Conservation (phyloP, 768 basidiomycete species). For the Kwoniella newhampshirensis region DNA sequence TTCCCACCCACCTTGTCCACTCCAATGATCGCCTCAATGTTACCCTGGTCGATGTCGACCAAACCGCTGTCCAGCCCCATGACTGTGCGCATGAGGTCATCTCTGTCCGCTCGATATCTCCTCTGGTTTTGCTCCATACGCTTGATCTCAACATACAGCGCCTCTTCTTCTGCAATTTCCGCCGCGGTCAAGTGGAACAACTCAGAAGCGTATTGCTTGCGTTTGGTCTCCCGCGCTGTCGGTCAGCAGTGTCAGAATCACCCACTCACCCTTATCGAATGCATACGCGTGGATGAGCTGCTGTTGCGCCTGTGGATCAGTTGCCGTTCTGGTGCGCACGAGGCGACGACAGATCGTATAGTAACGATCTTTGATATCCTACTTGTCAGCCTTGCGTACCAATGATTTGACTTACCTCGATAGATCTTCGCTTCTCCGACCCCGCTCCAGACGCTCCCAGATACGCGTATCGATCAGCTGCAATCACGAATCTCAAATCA, state of each 20-base stretch:
- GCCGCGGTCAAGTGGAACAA: conserved; percentile 85
- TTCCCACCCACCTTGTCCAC: conserved; percentile 45
- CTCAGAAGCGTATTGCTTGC: conserved; percentile 81
- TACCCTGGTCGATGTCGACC: conserved; percentile 58
- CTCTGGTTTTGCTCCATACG: conserved; percentile 91
- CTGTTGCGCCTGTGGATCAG: conserved; percentile 74
- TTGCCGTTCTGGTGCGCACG: conserved; percentile 77
- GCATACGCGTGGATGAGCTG: conserved; percentile 68
- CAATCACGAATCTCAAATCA: conserved; percentile 84
- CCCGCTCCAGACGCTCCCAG: conserved; percentile 29
- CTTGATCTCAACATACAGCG: conserved; percentile 87
- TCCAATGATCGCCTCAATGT: conserved; percentile 34
- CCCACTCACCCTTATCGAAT: conserved; percentile 77
- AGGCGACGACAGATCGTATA: conserved; percentile 87
- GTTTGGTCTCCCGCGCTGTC: conserved; percentile 79
- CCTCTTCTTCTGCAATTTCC: conserved; percentile 92
- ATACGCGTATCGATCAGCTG: conserved; percentile 84
- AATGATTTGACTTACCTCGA: conserved; percentile 63
- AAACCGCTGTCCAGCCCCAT: conserved; percentile 85
- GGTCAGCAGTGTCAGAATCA: not conserved
- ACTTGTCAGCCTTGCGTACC: conserved; percentile 3
- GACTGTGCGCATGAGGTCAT: conserved; percentile 78
- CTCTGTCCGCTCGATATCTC: conserved; percentile 80
- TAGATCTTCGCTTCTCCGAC: conserved; percentile 54
- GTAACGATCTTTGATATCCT: conserved; percentile 94